Evolutionary conservation across 352 stramenopile genomes (phyloP), one percentile per base, ranked within the genome.

Genomic region (Globisporangium okanoganense): DNA sequence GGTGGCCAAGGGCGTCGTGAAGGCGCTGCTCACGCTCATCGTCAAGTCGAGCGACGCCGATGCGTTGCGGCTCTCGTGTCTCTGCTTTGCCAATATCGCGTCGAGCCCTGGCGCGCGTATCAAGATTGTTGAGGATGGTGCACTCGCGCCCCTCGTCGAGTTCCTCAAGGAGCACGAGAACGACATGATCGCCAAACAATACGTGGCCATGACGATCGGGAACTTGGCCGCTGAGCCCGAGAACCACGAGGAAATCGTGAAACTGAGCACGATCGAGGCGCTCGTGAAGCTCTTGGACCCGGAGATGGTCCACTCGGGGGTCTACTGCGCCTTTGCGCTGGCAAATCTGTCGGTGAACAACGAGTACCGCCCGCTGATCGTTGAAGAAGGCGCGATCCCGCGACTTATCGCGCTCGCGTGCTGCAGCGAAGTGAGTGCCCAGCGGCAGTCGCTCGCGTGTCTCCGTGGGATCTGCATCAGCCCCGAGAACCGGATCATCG

Each of bases 41-140:
- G 71, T 78, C 22, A 94, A 94, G 59, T 97, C 89, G 3, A 92
- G 85, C 43, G 96, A 99, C 71, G 62, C 80, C 10, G 96, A 99
- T 66, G 94, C 94, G 18, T 88, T 98, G 63, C 90, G 95, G 20
- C 94, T 99, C 40, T 81, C 92, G 18, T 96, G 93, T 18, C 71
- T 99, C 20, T 98, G 92, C 49, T 73, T 99, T n/a, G 96, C 91
- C 41, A 99, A 99, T 66, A 90, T 96, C 16, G 88, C 95, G 18
- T 97, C 91, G 14, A 90, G 82, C 31, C 78, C 85, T 2, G 73
- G 78, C 29, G 95, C 94, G 49, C 85, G 94, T 12, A 69, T 95
- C 25, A 85, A 88, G 53, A 98, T 99, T 31, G 95, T 97, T n/a
- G 86, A 98, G 43, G 95, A 99, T 24, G 94, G 92, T 2, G 91